Percentiles rank a stretch among this genome's conserved stretches.
Conservation (phyloP, 352 stramenopile species). For the Phytophthora pini region DNA sequence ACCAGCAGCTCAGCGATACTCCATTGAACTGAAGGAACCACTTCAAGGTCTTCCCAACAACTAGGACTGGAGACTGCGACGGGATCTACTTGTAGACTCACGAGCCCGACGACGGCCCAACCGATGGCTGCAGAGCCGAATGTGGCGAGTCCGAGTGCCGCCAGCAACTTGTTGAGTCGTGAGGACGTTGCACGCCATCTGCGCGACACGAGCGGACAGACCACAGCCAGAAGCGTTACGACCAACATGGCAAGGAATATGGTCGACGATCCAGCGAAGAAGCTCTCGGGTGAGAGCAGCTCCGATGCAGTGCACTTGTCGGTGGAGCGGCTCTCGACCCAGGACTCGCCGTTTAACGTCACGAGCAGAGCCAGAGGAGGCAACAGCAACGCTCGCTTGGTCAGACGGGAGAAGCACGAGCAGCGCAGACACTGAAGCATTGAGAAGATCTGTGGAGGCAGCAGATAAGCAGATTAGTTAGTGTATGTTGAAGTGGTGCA, state of each 20-base stretch:
- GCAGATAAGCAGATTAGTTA: not conserved
- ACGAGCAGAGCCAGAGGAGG: constrained; percentile 35
- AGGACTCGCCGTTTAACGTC: constrained; percentile 33
- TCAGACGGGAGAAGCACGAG: constrained; percentile 55
- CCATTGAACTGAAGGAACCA: constrained; percentile 19
- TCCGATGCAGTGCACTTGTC: constrained; percentile 6
- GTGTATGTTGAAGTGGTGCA: constrained; percentile 25
- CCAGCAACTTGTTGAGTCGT: constrained; percentile 8
- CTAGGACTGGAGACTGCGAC: not conserved
- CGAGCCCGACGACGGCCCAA: constrained; percentile 33
- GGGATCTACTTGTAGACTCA: constrained; percentile 17
- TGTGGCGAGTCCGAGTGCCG: constrained; percentile 22
- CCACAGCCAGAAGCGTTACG: constrained; percentile 18
- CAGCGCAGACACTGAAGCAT: constrained; percentile 59
- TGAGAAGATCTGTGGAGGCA: constrained; percentile 26
- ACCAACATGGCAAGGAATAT: constrained; percentile 36
- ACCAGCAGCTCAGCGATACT: constrained; percentile 44
- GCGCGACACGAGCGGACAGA: constrained; percentile 6
- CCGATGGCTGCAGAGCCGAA: constrained; percentile 29
- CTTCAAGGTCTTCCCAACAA: constrained; percentile 12
- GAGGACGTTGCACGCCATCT: not conserved
- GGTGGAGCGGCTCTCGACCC: constrained; percentile 21
- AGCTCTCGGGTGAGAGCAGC: constrained; percentile 16
- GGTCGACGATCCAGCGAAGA: constrained; percentile 33
- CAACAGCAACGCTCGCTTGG: constrained; percentile 43